phyloP scores from a whole-genome alignment of 2,329 filamentous ascomycete species.

The Botrytis byssoidea region DNA sequence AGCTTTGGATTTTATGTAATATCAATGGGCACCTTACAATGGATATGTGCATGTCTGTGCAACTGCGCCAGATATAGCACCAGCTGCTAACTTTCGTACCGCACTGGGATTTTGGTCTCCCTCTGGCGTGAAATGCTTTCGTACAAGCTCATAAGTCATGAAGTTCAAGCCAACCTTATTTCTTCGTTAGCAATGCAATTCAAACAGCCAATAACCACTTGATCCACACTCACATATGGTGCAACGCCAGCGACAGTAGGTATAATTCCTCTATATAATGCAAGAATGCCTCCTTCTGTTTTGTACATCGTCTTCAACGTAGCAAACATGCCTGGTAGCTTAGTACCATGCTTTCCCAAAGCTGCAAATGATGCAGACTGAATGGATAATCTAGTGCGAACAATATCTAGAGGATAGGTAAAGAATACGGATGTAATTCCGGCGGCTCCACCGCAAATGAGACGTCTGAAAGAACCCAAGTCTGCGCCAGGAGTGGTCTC shows the following conservation, averaged over 20 bases:
- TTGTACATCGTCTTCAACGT: conserved; percentile 84
- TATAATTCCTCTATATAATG: conserved; percentile 91
- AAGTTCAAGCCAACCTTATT: conserved; percentile 88
- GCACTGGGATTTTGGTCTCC: conserved; percentile 81
- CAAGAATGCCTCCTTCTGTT: conserved; percentile 79
- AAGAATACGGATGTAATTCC: conserved; percentile 93
- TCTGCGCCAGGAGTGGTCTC: conserved; percentile 73
- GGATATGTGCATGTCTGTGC: conserved; percentile 98
- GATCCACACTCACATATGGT: conserved; percentile 67
- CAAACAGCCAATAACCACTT: neutral
- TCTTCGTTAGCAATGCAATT: conserved; percentile 12
- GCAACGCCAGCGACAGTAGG: conserved; percentile 94
- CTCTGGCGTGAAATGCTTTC: conserved; percentile 80
- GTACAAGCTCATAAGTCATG: conserved; percentile 93
- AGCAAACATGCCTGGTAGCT: conserved; percentile 88
- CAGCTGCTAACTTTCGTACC: conserved; percentile 78
- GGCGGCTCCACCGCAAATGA: conserved; percentile 86
- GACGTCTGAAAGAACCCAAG: conserved; percentile 68
- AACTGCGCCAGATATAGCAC: conserved; percentile 91
- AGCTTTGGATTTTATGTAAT: conserved; percentile 26
- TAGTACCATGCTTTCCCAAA: conserved; percentile 58
- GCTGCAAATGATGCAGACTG: conserved; percentile 93
- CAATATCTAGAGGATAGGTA: conserved; percentile 97
- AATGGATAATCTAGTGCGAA: conserved; percentile 91
- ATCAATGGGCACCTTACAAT: conserved; percentile 63